These are phyloP conservation scores for Globisporangium takayamanum DNA, from an alignment of 352 stramenopile genomes.

Conservation along the genomic window DNA sequence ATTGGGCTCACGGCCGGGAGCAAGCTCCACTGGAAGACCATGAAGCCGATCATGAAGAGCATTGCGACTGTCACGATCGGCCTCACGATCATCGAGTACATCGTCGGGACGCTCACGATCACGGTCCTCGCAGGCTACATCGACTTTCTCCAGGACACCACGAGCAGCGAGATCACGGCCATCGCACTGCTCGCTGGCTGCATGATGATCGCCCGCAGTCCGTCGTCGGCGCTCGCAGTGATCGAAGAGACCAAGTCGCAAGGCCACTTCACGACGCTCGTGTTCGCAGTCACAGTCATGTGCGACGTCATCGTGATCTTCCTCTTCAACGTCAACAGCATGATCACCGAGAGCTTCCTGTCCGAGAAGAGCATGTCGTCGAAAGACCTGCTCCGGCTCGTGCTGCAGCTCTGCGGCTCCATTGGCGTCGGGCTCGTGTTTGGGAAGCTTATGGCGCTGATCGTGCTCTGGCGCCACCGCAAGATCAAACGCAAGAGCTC, in stretches of 20 bases:
- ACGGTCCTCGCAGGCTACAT: conserved; percentile 50
- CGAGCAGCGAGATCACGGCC: conserved; percentile 45
- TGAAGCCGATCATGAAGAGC: conserved; percentile 55
- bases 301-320: conserved; percentile 68
- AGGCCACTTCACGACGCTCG: conserved; percentile 61
- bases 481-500: conserved; percentile 49
- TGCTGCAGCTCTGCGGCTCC: conserved; percentile 43
- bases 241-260: conserved; percentile 62
- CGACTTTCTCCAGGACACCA: conserved; percentile 57
- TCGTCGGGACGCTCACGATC: conserved; percentile 58
- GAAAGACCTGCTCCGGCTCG: conserved; percentile 17
- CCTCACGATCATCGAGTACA: conserved; percentile 52
- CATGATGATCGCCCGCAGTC: conserved; percentile 69
- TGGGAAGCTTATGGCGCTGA: conserved; percentile 46
- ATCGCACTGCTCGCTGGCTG: conserved; percentile 57
- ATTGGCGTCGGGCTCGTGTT: conserved; percentile 40
- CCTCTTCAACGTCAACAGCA: conserved; percentile 68
- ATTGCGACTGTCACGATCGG: conserved; percentile 45
- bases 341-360: conserved; percentile 59
- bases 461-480: conserved; percentile 46
- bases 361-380: conserved; percentile 43
- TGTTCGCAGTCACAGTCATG: conserved; percentile 65
- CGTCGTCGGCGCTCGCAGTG: conserved; percentile 56
- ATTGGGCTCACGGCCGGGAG: conserved; percentile 55
- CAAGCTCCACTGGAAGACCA: conserved; percentile 59